Evolutionary conservation across 768 basidiomycete genomes (phyloP), one percentile per base, ranked within the genome.

Genomic region (Clitopilus hobsonii): DNA sequence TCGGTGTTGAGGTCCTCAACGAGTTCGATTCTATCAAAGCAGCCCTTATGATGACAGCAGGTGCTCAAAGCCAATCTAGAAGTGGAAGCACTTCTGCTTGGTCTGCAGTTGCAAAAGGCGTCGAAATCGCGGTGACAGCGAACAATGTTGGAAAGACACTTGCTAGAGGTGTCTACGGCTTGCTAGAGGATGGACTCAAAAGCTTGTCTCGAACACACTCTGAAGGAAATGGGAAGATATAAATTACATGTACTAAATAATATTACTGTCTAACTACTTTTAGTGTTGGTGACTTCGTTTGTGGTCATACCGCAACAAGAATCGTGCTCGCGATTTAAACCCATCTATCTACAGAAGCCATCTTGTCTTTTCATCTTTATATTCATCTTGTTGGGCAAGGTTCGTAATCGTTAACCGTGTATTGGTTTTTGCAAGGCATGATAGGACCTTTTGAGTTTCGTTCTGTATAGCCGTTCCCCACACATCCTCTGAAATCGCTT

Each of bases 1-100:
- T 87, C 14, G 97, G 97, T 1, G 66, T 98, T 18, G 96, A 98
- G 63, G 84, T 97, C 10, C 61, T 98, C 41, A 97, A 98, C 63
- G 94, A 98, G 69, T 70, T 97, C 14, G 87, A 89, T 55, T 74
- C 83, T 0, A 60, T 98, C 57, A 98, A 98, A 72, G 81, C 82
- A 14, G 83, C 87, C 1, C 67, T 99, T 14, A 93, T 98, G 90
- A 79, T 85, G 65, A 74, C 79, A 13, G 95, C 90, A 8, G 95
- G 79, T 53, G 74, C 75, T n/a, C 63, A 65, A 20, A 52, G 56
- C 8, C 53, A 55, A 24, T 60, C 51, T 10, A 56, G 49, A 5
- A 24, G 56, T 16, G 55, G 26, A 38, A 58, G 24, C 51, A 30
- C 56, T 29, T 53, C 58, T 1, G 67, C 58, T 7, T 80, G 76